Base-by-base conservation (phyloP, 1,284 basidiomycete species). In the Athelia psychrophila region DNA sequence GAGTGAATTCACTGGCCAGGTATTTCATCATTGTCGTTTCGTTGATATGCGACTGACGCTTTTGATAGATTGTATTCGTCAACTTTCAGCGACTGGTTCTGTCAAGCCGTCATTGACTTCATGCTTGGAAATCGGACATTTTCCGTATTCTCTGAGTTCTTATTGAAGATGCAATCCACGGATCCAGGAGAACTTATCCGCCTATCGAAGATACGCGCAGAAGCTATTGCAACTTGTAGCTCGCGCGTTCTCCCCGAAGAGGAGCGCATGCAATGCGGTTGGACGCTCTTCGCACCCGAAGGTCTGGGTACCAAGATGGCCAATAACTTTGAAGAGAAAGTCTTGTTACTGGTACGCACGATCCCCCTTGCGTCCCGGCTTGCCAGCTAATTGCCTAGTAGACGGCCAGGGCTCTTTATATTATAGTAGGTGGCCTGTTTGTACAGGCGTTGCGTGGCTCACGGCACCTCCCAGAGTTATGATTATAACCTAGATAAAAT, bases 31-130 rank as follows among this genome's bases (percentile, higher is more conserved):
- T 42, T n/a, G 38, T 8, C 8, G 6, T 42, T 22, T 42, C n/a
- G n/a, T 42, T 42, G 38, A 42, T 42, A 6, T 42, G n/a, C n/a
- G 25, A 48, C 40, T 54, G 32, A 54, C 52, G 40, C 22, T 53
- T 52, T 53, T 52, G 53, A 45, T 55, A 83, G 91, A 63, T 83
- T 92, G 85, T 92, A 91, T 68, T 86, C 87, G 6, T 86, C 91
- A 19, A 89, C 90, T 2, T 93, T 95, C 61, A 88, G 88, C 53
- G 96, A 98, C 71, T 98, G 95, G 84, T 99, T 98, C 72, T 88
- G 84, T 49, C 96, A 99, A 74, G 91, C 94, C 1, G 91, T 94
- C 47, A 93, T 95, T 59, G 93, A 96, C 64, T 97, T 88, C 65
- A 84, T 92, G 76, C 84, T 94, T 47, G 95, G 95, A 23, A 86